A percentile compares a stretch with the other conserved stretches of the same genome.
Conservation (phyloP, 163 green algal species). For the Trebouxiophyceae sp. region DNA sequence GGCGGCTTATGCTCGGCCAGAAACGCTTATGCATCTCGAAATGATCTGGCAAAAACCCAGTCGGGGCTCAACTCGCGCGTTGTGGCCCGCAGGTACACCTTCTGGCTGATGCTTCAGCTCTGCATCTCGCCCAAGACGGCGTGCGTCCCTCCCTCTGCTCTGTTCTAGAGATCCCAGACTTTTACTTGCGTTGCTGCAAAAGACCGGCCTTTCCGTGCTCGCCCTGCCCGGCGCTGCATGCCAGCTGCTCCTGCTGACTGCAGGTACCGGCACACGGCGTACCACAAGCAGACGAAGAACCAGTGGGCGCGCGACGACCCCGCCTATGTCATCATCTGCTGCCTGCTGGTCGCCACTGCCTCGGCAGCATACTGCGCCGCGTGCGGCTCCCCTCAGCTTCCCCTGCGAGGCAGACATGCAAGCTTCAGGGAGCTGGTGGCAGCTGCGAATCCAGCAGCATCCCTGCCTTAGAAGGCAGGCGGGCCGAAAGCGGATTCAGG, state of each 20-base stretch:
- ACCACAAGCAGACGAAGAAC: slow-evolving; percentile 96
- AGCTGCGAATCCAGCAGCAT: too few species aligned
- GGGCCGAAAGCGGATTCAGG: neutral
- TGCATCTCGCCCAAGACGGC: slow-evolving; percentile 86
- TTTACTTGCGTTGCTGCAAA: too few species aligned
- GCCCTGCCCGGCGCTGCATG: too few species aligned
- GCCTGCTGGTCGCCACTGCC: slow-evolving; percentile 54
- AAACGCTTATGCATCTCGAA: too few species aligned
- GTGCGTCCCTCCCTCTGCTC: too few species aligned
- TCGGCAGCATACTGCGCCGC: slow-evolving; percentile 70
- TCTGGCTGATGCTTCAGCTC: slow-evolving; percentile 94
- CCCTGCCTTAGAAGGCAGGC: neutral
- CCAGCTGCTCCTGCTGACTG: too few species aligned
- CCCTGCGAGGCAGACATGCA: neutral
- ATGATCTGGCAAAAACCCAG: too few species aligned
- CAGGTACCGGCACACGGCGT: slow-evolving; percentile 88
- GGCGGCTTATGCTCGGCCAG: too few species aligned
- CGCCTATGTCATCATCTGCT: slow-evolving; percentile 82
- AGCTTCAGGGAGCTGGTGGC: too few species aligned
- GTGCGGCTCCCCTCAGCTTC: slow-evolving; percentile 43
- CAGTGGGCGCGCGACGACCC: slow-evolving; percentile 95
- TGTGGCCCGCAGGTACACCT: slow-evolving; percentile 65
- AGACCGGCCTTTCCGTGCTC: too few species aligned
- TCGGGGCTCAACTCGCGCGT: too few species aligned
- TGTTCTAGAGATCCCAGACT: too few species aligned